Conservation (phyloP, 768 basidiomycete species). For the Phanerodontia chrysosporium region DNA sequence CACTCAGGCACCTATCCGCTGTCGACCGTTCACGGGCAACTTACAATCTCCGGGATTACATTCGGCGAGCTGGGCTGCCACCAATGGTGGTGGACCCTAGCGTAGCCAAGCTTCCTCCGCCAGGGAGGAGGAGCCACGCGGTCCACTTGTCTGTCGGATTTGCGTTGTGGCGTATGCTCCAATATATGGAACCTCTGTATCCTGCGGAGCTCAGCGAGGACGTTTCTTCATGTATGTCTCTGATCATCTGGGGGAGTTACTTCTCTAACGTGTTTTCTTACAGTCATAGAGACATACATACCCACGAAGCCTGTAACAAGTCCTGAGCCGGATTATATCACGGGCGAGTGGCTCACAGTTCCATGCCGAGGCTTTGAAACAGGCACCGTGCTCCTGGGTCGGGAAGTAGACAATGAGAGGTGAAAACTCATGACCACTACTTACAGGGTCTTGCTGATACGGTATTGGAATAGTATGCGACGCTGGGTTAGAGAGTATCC, state of each 20-base stretch:
- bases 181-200: conserved; percentile 37
- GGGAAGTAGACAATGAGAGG: neutral
- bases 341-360: conserved; percentile 13
- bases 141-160: conserved; percentile 39
- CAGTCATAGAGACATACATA: conserved; percentile 38
- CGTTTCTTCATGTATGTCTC: conserved; percentile 36
- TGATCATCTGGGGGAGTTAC: neutral
- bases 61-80: neutral
- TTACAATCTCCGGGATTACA: neutral
- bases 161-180: conserved; percentile 49
- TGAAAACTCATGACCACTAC: neutral
- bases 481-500: conserved; percentile 50
- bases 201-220: conserved; percentile 27
- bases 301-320: conserved; percentile 32
- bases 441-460: neutral
- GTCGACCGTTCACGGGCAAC: neutral
- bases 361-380: conserved; percentile 30
- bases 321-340: conserved; percentile 32
- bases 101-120: conserved; percentile 13
- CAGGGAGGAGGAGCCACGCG: conserved; percentile 38
- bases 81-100: neutral
- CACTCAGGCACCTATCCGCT: neutral
- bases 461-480: conserved; percentile 26
- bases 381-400: neutral
- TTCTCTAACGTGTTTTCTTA: neutral